A percentile compares a stretch with the other conserved stretches of the same genome.
Conservation (phyloP, 108 stramenopile genomes). For the Skeletonema menzelii region DNA sequence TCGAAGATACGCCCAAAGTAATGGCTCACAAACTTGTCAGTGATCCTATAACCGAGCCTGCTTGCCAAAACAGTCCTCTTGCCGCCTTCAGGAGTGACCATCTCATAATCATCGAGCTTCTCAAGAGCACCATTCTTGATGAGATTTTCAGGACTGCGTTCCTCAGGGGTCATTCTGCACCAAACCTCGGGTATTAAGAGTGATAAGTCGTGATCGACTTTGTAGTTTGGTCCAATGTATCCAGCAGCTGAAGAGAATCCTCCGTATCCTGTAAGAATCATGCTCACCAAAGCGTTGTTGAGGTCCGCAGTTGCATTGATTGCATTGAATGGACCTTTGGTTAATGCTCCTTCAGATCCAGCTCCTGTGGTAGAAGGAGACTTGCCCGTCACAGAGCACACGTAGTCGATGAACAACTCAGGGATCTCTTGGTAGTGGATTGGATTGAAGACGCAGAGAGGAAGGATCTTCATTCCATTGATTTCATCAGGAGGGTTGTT, state of each 20-base stretch:
- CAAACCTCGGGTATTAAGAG: conserved; percentile 56
- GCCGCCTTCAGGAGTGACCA: conserved; percentile 41
- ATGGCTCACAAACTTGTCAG: conserved; percentile 48
- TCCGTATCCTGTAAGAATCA: conserved; percentile 58
- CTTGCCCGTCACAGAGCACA: conserved; percentile 63
- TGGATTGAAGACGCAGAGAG: conserved; percentile 61
- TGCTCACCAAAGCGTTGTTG: conserved; percentile 58
- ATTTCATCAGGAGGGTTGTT: conserved; percentile 66
- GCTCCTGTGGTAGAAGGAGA: conserved; percentile 58
- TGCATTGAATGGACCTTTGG: conserved; percentile 62
- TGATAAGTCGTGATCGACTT: conserved; percentile 61
- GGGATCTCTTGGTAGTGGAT: conserved; percentile 63
- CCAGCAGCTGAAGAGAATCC: conserved; percentile 58
- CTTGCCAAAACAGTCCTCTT: conserved; percentile 45
- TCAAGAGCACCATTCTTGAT: conserved; percentile 55
- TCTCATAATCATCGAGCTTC: conserved; percentile 52
- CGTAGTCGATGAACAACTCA: conserved; percentile 61
- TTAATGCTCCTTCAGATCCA: conserved; percentile 56
- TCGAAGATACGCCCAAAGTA: conserved; percentile 65
- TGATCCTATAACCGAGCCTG: conserved; percentile 59
- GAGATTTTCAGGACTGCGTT: conserved; percentile 44
- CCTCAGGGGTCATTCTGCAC: conserved; percentile 62
- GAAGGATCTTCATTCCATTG: conserved; percentile 53
- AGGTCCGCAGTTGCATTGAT: conserved; percentile 61
- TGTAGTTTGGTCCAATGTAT: conserved; percentile 59